phyloP scores from a whole-genome alignment of 83 land plant genomes.

The Picea abies region DNA sequence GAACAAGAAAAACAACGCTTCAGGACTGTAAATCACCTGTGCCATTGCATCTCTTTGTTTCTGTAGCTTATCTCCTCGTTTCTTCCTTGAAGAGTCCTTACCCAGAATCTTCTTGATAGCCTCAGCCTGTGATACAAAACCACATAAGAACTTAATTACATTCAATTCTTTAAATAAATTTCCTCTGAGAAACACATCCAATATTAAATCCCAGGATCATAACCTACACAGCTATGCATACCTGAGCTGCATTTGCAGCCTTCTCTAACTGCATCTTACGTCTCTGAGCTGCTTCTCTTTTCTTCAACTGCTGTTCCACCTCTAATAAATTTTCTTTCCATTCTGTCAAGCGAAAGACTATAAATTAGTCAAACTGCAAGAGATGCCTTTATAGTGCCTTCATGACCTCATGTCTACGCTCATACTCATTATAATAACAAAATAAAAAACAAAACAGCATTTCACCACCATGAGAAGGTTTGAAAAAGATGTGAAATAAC shows the following conservation, averaged over 20 bases:
- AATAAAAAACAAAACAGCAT: no score
- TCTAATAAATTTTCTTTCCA: slow-evolving; percentile 75
- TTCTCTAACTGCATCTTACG: slow-evolving; percentile 78
- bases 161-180: no score
- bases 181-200: no score
- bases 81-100: slow-evolving; percentile 68
- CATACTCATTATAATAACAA: no score
- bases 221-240: slow-evolving; percentile 15
- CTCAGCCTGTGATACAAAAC: slow-evolving; percentile 51
- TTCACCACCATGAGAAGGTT: no score
- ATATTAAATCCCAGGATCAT: no score
- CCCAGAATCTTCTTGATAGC: slow-evolving; percentile 85
- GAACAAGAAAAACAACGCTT: no score
- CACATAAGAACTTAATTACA: no score
- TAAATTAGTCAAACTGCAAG: not conserved
- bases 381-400: no score
- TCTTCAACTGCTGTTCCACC: slow-evolving; percentile 75
- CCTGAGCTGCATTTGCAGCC: slow-evolving; percentile 49
- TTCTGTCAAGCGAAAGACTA: slow-evolving; percentile 28
- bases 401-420: no score
- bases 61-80: slow-evolving; percentile 54
- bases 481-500: no score
- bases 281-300: slow-evolving; percentile 78
- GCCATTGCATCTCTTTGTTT: slow-evolving; percentile 61
- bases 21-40: slow-evolving; percentile 34